Percentiles rank a stretch among this genome's conserved stretches.
Evolutionary conservation across 2,329 filamentous ascomycete species (phyloP).

Genomic region (Zymoseptoria pseudotritici): DNA sequence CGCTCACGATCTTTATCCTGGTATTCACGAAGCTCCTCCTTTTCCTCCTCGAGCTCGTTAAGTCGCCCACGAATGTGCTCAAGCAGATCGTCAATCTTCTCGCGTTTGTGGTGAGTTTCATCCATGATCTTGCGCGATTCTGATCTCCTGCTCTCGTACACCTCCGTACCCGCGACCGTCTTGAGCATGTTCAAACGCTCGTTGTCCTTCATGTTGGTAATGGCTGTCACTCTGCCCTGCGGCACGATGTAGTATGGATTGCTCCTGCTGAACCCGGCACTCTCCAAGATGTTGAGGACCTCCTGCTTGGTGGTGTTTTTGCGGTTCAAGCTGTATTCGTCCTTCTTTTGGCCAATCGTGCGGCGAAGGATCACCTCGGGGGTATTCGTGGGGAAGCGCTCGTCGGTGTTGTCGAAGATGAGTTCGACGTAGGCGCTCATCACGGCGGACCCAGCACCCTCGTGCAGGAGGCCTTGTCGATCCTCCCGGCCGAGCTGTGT

Average conservation of each 20-base stretch:
- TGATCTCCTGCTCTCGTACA: conserved; percentile 84
- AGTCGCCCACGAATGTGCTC: conserved; percentile 88
- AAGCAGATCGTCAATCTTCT: conserved; percentile 88
- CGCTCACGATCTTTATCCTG: conserved; percentile 93
- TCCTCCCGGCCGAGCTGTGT: conserved; percentile 93
- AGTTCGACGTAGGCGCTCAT: conserved; percentile 99
- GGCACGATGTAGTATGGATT: conserved; percentile 99
- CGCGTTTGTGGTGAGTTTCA: conserved; percentile 88
- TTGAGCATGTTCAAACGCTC: conserved; percentile 86
- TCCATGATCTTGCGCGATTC: conserved; percentile 96
- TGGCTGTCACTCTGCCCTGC: conserved; percentile 86
- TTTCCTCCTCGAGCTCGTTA: conserved; percentile 87
- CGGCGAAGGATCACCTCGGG: conserved; percentile 84
- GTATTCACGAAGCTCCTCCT: conserved; percentile 87
- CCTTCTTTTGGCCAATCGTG: conserved; percentile 95
- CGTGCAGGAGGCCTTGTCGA: conserved; percentile 90
- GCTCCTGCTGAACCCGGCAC: conserved; percentile 89
- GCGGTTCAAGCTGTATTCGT: conserved; percentile 94
- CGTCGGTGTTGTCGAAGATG: conserved; percentile 96
- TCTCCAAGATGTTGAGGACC: conserved; percentile 91
- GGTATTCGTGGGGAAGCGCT: conserved; percentile 87
- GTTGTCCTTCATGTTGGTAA: conserved; percentile 98
- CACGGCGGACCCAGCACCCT: conserved; percentile 93
- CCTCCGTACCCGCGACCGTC: conserved; percentile 95
- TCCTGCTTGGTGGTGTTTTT: conserved; percentile 94